Conservation (phyloP, 2,329 filamentous ascomycete genomes). For the Trichoderma arundinaceum region DNA sequence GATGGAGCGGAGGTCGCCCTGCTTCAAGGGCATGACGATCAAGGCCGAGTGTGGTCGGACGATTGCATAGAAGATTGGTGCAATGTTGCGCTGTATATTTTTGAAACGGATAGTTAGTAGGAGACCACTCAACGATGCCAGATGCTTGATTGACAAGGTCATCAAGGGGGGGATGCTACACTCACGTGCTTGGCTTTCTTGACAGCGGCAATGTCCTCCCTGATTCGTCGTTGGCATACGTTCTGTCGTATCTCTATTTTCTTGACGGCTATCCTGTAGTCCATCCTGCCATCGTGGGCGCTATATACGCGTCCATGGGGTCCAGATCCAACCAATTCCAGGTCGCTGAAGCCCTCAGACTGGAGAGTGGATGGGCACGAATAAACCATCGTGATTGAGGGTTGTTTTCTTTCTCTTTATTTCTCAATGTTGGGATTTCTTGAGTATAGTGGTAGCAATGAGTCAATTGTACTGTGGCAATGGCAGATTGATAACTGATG, state of each 20-base stretch:
- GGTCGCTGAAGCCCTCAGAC: neutral
- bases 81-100: neutral
- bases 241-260: neutral
- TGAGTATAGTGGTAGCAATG: no score
- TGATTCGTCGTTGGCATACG: neutral
- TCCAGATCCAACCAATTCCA: neutral
- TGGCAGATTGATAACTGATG: no score
- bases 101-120: no score
- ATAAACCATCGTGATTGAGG: neutral
- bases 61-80: constrained; percentile 4
- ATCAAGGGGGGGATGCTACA: no score
- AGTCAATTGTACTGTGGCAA: no score
- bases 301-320: neutral
- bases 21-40: neutral
- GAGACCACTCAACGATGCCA: no score
- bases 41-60: neutral
- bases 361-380: neutral
- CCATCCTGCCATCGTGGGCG: neutral
- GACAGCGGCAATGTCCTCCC: neutral
- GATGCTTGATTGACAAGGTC: neutral
- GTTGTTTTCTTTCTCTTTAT: neutral
- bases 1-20: neutral
- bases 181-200: neutral
- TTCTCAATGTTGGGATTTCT: no score
- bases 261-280: neutral